Evolutionary conservation across 2,329 filamentous ascomycete genomes (phyloP).

Genomic region (Ilyonectria sp.): DNA sequence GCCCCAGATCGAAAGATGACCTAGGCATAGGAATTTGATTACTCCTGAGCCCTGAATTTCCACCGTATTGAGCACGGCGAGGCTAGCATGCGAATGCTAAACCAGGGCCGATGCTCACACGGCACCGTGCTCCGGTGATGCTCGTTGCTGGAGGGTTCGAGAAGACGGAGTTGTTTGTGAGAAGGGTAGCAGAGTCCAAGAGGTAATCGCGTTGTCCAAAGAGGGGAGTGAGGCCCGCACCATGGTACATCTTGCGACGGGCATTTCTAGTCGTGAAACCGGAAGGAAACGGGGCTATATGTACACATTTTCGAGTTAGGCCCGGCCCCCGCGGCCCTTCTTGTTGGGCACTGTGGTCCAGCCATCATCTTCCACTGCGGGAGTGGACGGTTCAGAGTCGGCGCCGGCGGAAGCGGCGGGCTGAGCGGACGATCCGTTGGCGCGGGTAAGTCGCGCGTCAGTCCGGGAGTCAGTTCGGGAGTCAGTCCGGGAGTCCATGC

Average conservation of each 20-base stretch:
- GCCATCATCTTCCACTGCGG: constrained; percentile 70
- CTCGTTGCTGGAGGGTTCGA: constrained; percentile 28
- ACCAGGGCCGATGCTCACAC: constrained; percentile 5
- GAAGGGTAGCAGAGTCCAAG: constrained; percentile 38
- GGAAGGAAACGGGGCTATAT: constrained; percentile 54
- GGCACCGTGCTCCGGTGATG: constrained; percentile 12
- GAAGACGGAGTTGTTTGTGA: constrained; percentile 42
- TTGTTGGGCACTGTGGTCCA: constrained; percentile 71
- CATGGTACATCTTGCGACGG: constrained; percentile 49
- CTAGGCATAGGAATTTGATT: constrained; percentile 36
- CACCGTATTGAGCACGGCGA: constrained; percentile 31
- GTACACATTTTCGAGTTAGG: constrained; percentile 52
- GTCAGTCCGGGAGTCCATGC: too few relatives aligned
- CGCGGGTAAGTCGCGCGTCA: constrained; percentile 62
- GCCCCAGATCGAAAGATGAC: constrained; percentile 34
- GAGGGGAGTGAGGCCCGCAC: constrained; percentile 33
- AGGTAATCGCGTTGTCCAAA: constrained; percentile 36
- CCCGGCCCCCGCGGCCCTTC: constrained; percentile 56
- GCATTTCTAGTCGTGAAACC: constrained; percentile 55
- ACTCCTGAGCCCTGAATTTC: constrained; percentile 17
- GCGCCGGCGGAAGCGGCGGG: constrained; percentile 49
- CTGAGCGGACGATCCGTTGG: constrained; percentile 63
- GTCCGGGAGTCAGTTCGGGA: constrained; percentile 49
- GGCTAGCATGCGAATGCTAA: constrained; percentile 28
- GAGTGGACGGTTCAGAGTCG: constrained; percentile 52